Conservation (phyloP, 73 alveolate species). For the Tetrahymena thermophila region DNA sequence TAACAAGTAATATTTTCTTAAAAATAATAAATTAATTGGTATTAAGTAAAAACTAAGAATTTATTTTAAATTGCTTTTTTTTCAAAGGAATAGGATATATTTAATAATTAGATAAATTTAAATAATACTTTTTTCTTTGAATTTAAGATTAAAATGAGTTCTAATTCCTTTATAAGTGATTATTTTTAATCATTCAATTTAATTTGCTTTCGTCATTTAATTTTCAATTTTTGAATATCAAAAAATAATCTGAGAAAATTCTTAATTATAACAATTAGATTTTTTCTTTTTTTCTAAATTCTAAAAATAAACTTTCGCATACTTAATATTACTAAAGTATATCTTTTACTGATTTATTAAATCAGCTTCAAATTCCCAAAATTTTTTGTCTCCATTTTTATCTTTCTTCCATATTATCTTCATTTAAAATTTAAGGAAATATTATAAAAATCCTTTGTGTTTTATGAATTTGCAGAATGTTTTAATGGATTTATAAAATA, state of each 20-base stretch:
- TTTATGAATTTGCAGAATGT: not conserved
- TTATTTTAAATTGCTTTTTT: not conserved
- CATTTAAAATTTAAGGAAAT: not conserved
- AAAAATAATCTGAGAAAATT: not conserved
- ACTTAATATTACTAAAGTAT: not conserved
- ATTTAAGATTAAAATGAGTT: not conserved
- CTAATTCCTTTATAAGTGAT: not conserved
- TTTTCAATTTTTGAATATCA: not conserved
- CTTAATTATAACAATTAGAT: not conserved
- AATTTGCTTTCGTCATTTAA: not conserved
- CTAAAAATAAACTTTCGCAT: not conserved
- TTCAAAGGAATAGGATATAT: too few relatives aligned
- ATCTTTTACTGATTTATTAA: not conserved
- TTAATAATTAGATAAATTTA: not conserved
- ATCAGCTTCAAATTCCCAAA: not conserved
- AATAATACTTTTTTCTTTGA: too few relatives aligned
- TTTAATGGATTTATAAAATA: not conserved
- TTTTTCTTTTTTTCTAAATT: not conserved
- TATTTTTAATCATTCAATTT: not conserved
- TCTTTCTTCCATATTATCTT: not conserved
- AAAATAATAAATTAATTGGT: not conserved
- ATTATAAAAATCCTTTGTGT: not conserved
- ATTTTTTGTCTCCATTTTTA: not conserved
- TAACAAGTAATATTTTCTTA: conserved; percentile 17
- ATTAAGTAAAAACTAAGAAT: not conserved